phyloP scores from a whole-genome alignment of 73 alveolate genomes.

The Tetrahymena borealis region DNA sequence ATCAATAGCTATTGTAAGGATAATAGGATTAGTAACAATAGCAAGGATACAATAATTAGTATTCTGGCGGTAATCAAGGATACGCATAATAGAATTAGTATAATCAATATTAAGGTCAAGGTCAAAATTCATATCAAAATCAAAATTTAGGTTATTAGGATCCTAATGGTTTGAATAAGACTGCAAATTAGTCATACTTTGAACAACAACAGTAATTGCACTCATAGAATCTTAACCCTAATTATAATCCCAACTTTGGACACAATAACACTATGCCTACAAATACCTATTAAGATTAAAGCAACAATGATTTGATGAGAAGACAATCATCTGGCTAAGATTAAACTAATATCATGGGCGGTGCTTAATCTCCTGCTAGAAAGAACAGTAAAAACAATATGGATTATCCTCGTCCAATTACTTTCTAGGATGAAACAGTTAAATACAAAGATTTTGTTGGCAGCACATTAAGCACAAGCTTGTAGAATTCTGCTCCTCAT shows the following conservation, averaged over 20 bases:
- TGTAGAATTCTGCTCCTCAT: neutral
- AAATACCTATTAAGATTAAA: neutral
- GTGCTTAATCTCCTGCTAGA: neutral
- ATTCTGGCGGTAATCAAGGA: too few species aligned
- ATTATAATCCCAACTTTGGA: neutral
- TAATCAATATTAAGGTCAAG: neutral
- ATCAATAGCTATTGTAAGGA: neutral
- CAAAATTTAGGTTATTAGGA: neutral
- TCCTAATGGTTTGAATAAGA: neutral
- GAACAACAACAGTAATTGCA: neutral
- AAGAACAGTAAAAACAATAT: neutral
- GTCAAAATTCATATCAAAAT: neutral
- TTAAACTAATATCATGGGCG: neutral
- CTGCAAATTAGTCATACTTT: neutral
- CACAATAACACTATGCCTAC: neutral
- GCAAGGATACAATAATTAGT: too few species aligned
- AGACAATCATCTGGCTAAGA: neutral
- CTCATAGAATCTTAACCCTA: neutral
- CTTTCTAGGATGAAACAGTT: neutral
- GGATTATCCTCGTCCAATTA: neutral
- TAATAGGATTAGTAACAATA: neutral
- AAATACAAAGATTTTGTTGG: neutral
- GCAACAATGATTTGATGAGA: neutral
- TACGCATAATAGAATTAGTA: neutral
- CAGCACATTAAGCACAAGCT: neutral